These are phyloP conservation scores for Peterozyma xylosa DNA, from an alignment of 805 yeast genomes.

Conservation along the genomic window DNA sequence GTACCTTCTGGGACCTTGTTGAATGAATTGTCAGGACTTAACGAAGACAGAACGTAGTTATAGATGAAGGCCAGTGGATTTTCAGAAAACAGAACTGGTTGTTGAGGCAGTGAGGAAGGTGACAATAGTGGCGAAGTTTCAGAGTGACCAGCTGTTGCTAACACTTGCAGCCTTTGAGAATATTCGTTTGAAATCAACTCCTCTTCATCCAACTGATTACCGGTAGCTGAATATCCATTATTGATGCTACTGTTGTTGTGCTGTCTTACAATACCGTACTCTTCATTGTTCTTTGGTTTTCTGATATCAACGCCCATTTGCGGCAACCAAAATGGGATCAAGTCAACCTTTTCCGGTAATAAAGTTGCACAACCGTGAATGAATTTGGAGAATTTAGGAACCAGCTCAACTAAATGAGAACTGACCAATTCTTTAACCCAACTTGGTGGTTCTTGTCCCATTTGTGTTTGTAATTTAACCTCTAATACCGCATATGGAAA, in stretches of 20 bases:
- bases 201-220: slow-evolving; percentile 64
- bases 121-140: slow-evolving; percentile 34
- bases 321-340: slow-evolving; percentile 95
- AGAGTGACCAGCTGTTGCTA: slow-evolving; percentile 6
- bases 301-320: slow-evolving; percentile 95
- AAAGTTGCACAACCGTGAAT: slow-evolving; percentile 95
- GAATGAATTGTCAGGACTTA: slow-evolving; percentile 37
- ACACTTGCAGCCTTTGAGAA: neutral
- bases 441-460: slow-evolving; percentile 98
- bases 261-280: slow-evolving; percentile 55
- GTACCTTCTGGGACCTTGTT: slow-evolving; percentile 61
- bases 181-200: slow-evolving; percentile 38
- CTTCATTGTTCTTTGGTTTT: slow-evolving; percentile 63
- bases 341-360: slow-evolving; percentile 71
- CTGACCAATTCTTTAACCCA: slow-evolving; percentile 94
- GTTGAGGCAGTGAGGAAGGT: slow-evolving; percentile 19
- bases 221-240: slow-evolving; percentile 33
- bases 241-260: slow-evolving; percentile 9
- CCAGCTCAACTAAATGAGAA: slow-evolving; percentile 94
- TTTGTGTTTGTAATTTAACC: slow-evolving; percentile 93
- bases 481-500: slow-evolving; percentile 98
- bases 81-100: neutral
- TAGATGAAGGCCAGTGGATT: neutral
- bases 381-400: slow-evolving; percentile 95
- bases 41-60: slow-evolving; percentile 7